Base-by-base conservation (phyloP, 208 protist species). In the Angomonas ambiguus region DNA sequence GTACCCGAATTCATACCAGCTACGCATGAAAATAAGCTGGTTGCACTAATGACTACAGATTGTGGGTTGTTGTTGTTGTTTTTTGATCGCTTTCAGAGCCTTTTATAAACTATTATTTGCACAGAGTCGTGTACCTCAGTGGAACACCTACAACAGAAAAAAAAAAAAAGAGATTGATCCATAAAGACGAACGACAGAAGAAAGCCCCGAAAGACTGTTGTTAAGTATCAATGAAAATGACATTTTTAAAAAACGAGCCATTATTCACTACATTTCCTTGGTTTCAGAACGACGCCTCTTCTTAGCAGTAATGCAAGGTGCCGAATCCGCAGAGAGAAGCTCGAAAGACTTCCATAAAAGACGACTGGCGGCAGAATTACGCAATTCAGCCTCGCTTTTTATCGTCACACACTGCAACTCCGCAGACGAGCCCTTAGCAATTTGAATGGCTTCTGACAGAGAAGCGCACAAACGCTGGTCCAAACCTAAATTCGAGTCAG, bases 1-100 rank as follows among this genome's bases (percentile, higher is more conserved):
- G 74, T 83, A 94, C 48, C 88, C 88, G 67, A 92, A 94, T 28
- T 90, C 74, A 73, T 84, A 94, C 88, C 88, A 94, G 34, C 76
- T 78, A 38, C 72, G 74, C 88, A 94, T 94, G 51, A 24, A 18
- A 25, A 22, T n/a, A 30, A 1, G 16, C 20, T 48, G 1, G n/a
- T 24, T 53, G 20, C 45, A 5, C 8, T 41, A 18, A 41, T 41
- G 5, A 5, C 13, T 41, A 13, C 35, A 18, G 35, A 18, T 41
- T 41, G 5, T 41, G 35, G 8, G 35, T 41, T 18, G 35, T 13
- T 41, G 35, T 18, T 41, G 35, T 41, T 41, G n/a, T n/a, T n/a
- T n/a, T n/a, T n/a, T n/a, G n/a, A n/a, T n/a, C n/a, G n/a, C n/a
- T n/a, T n/a, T n/a, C n/a, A n/a, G n/a, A n/a, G n/a, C n/a, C n/a